These are phyloP conservation scores for Abrus pulchellus DNA, from an alignment of 306 rosid genomes.

Conservation along the genomic window DNA sequence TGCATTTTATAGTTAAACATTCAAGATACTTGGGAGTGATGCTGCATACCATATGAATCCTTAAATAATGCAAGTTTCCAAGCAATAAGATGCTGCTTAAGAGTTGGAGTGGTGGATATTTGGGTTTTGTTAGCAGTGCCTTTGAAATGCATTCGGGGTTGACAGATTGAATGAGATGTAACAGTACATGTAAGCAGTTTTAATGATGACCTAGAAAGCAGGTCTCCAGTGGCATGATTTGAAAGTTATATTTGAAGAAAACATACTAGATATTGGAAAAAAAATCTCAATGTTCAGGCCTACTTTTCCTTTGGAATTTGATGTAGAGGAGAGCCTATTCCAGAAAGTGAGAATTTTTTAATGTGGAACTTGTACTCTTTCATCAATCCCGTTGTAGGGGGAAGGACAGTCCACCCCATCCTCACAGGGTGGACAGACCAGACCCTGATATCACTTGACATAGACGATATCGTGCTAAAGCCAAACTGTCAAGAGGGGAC, in stretches of 20 bases:
- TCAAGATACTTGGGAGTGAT: not conserved
- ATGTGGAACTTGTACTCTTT: not conserved
- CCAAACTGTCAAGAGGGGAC: too few relatives aligned
- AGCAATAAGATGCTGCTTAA: conserved; percentile 5
- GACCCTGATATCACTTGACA: not conserved
- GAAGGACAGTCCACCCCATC: not conserved
- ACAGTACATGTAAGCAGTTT: not conserved
- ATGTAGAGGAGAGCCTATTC: not conserved
- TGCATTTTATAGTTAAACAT: not conserved
- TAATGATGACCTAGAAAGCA: not conserved
- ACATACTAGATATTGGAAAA: not conserved
- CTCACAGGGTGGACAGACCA: not conserved
- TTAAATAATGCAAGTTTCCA: not conserved
- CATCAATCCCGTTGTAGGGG: not conserved
- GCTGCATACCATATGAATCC: not conserved
- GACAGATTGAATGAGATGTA: not conserved
- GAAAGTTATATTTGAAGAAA: not conserved
- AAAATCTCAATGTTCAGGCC: not conserved
- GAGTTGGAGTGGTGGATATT: not conserved
- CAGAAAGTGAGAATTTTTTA: not conserved
- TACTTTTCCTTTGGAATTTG: not conserved
- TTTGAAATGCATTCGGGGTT: not conserved
- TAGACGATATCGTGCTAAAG: too few relatives aligned
- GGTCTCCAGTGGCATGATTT: not conserved
- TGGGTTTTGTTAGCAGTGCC: not conserved